Conservation (phyloP, 331 rosid genomes). For the Phaseolus coccineus region DNA sequence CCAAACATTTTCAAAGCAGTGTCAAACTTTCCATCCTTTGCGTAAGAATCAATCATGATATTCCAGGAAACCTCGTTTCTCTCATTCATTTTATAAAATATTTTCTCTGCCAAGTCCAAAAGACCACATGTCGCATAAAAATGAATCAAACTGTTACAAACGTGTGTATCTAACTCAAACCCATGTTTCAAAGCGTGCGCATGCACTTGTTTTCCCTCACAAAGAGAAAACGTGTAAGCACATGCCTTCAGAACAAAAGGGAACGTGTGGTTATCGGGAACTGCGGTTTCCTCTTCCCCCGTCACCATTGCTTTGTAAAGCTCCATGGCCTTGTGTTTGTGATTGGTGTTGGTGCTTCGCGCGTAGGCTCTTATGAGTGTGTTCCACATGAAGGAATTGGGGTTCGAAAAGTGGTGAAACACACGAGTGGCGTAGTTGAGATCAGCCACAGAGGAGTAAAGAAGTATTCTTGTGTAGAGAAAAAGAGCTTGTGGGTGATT, state of each 20-base stretch:
- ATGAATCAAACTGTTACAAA: constrained; percentile 83
- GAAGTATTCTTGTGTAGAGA: constrained; percentile 65
- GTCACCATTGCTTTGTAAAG: constrained; percentile 59
- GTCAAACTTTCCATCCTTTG: constrained; percentile 59
- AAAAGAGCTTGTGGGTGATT: constrained; percentile 54
- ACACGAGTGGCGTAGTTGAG: constrained; percentile 65
- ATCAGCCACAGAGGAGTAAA: constrained; percentile 50
- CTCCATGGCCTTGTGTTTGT: constrained; percentile 52
- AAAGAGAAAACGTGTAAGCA: constrained; percentile 65
- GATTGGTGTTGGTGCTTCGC: constrained; percentile 46
- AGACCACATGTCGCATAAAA: constrained; percentile 72
- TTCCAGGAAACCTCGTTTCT: constrained; percentile 84
- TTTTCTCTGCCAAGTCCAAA: constrained; percentile 61
- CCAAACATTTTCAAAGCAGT: constrained; percentile 59
- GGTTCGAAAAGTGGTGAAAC: constrained; percentile 54
- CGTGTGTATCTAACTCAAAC: constrained; percentile 61
- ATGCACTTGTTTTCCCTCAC: constrained; percentile 81
- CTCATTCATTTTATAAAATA: constrained; percentile 59
- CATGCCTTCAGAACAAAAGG: constrained; percentile 83
- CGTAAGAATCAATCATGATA: constrained; percentile 70
- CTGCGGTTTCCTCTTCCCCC: constrained; percentile 41
- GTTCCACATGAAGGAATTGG: constrained; percentile 89
- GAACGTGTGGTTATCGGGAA: constrained; percentile 71
- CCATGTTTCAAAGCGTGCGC: constrained; percentile 69
- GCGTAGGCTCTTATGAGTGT: constrained; percentile 77